Percentiles rank a stretch among this genome's conserved stretches.
Conservation (phyloP, 352 stramenopile genomes). For the Globisporangium paroecandrum region DNA sequence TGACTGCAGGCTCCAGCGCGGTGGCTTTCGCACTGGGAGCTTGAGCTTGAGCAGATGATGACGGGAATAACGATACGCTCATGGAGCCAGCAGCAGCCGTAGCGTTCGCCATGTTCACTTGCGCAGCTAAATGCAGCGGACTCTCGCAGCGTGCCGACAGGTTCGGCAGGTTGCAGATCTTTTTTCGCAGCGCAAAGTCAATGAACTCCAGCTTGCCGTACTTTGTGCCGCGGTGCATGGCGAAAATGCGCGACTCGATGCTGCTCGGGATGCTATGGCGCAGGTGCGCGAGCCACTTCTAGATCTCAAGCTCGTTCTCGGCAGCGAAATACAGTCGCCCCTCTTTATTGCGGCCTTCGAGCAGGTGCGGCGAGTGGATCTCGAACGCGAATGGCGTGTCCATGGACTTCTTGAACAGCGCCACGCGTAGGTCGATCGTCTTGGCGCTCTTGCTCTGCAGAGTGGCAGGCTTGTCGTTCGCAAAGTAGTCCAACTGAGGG, state of each 20-base stretch:
- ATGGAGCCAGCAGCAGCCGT: background rate
- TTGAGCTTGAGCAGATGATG: background rate
- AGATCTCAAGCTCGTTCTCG: slow-evolving; percentile 81
- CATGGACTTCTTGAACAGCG: slow-evolving; percentile 78
- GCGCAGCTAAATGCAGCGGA: slow-evolving; percentile 68
- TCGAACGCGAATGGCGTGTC: slow-evolving; percentile 85
- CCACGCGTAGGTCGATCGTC: slow-evolving; percentile 54
- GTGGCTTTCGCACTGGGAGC: slow-evolving; percentile 10
- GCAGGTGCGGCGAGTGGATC: slow-evolving; percentile 85
- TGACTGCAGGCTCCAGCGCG: slow-evolving; percentile 28
- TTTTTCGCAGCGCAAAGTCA: slow-evolving; percentile 48
- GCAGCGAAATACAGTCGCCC: slow-evolving; percentile 86
- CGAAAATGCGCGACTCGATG: slow-evolving; percentile 73
- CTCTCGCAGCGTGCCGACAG: slow-evolving; percentile 31
- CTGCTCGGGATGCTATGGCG: slow-evolving; percentile 69
- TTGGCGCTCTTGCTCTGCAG: slow-evolving; percentile 39
- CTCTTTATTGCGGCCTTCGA: slow-evolving; percentile 82
- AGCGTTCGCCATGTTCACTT: slow-evolving; percentile 9
- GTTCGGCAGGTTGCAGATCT: slow-evolving; percentile 38
- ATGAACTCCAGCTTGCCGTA: slow-evolving; percentile 59
- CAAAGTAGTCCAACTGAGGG: slow-evolving; percentile 66
- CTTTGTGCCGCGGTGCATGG: slow-evolving; percentile 70
- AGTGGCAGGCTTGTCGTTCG: slow-evolving; percentile 47
- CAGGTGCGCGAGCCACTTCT: slow-evolving; percentile 87
- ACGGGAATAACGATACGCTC: background rate